Conservation (phyloP, 2,329 filamentous ascomycete species). For the Pseudogymnoascus sp. region DNA sequence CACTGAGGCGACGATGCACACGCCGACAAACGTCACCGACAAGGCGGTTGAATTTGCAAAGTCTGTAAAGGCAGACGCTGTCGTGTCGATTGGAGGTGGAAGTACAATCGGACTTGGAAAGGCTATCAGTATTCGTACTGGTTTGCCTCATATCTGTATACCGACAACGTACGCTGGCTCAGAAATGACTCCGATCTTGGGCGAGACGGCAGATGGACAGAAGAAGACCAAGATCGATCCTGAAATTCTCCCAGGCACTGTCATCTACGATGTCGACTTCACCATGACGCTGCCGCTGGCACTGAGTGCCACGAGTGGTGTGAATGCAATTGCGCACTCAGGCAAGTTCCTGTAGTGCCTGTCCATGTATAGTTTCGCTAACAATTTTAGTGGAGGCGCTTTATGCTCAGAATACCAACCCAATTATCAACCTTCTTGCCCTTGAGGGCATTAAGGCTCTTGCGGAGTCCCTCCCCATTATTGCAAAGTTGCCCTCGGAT, state of each 20-base stretch:
- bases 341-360: not conserved
- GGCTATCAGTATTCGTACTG: conserved; percentile 45
- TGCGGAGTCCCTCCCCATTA: conserved; percentile 44
- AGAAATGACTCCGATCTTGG: conserved; percentile 59
- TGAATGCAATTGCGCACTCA: conserved; percentile 57
- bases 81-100: conserved; percentile 56
- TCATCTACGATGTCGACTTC: conserved; percentile 59
- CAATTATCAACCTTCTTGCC: conserved; percentile 51
- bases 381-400: conserved; percentile 47
- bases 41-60: conserved; percentile 44
- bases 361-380: not conserved
- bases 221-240: conserved; percentile 53
- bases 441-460: conserved; percentile 49
- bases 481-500: conserved; percentile 38
- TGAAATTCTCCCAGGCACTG: conserved; percentile 51
- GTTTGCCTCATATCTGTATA: conserved; percentile 50
- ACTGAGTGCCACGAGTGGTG: conserved; percentile 50
- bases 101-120: conserved; percentile 58
- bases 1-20: conserved; percentile 55
- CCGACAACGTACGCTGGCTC: conserved; percentile 56
- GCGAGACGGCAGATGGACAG: conserved; percentile 50
- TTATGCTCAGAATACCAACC: conserved; percentile 55
- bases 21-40: conserved; percentile 50
- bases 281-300: conserved; percentile 49
- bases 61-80: conserved; percentile 41